Percentiles rank a stretch among this genome's conserved stretches.
Conservation (phyloP, 495 filamentous ascomycete species). For the Podospora fimiseda region DNA sequence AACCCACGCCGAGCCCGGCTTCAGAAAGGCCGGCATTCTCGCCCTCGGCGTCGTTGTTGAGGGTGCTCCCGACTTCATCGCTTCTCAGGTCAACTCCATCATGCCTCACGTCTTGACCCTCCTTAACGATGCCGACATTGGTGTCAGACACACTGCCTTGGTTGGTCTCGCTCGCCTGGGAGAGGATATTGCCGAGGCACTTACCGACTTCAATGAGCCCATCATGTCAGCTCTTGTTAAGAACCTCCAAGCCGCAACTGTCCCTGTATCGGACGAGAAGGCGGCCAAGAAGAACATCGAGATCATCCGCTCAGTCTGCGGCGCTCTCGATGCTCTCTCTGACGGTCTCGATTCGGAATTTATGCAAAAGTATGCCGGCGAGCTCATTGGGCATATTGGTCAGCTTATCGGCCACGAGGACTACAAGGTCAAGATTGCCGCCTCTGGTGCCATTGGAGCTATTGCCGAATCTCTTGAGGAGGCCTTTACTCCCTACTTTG, state of each 20-base stretch:
- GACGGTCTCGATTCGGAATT: constrained; percentile 82
- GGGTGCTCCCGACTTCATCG: constrained; percentile 93
- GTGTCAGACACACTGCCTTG: constrained; percentile 79
- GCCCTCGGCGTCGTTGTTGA: constrained; percentile 92
- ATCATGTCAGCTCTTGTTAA: constrained; percentile 78
- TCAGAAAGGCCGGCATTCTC: constrained; percentile 83
- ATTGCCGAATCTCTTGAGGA: constrained; percentile 77
- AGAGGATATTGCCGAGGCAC: constrained; percentile 86
- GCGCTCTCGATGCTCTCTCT: constrained; percentile 83
- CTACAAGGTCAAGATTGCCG: constrained; percentile 81
- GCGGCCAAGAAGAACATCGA: constrained; percentile 66
- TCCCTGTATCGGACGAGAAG: constrained; percentile 36
- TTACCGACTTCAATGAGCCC: constrained; percentile 71
- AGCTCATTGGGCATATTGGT: constrained; percentile 77
- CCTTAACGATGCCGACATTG: constrained; percentile 71
- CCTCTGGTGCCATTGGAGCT: constrained; percentile 82
- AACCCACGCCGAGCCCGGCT: constrained; percentile 61
- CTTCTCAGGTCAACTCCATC: constrained; percentile 77
- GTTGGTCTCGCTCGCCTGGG: constrained; percentile 81
- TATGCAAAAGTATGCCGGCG: constrained; percentile 70
- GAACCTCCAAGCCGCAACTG: constrained; percentile 76
- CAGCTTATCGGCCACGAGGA: constrained; percentile 74
- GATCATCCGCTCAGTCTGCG: constrained; percentile 83
- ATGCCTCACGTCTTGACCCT: constrained; percentile 82
- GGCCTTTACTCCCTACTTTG: constrained; percentile 84